These are phyloP conservation scores for Solanum peruvianum DNA, from an alignment of 257 asterid species.

Conservation along the genomic window DNA sequence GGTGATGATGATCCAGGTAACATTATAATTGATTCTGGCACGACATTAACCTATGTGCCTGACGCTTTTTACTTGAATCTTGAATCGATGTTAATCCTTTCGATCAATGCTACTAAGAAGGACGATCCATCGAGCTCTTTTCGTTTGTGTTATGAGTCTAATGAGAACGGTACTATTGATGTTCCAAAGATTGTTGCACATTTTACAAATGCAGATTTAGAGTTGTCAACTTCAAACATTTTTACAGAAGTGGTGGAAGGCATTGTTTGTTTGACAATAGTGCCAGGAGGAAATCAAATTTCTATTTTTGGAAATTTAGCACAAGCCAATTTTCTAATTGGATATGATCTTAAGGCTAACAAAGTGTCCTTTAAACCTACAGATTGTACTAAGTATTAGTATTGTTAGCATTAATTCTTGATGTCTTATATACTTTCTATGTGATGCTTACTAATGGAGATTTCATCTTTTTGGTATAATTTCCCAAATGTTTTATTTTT, in stretches of 20 bases:
- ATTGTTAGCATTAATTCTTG: background rate
- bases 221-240: background rate
- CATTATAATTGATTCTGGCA: conserved; percentile 11
- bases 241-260: background rate
- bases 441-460: background rate
- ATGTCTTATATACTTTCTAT: background rate
- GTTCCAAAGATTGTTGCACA: background rate
- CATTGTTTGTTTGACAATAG: background rate
- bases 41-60: background rate
- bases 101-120: background rate
- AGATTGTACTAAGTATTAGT: conserved; percentile 14
- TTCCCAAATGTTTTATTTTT: background rate
- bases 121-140: background rate
- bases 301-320: conserved; percentile 39
- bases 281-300: background rate
- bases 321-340: conserved; percentile 27
- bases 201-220: conserved; percentile 5
- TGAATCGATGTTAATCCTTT: background rate
- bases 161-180: background rate
- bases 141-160: background rate
- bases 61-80: background rate
- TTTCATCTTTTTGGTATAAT: background rate
- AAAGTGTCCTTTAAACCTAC: conserved; percentile 35
- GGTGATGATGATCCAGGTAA: background rate
- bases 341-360: conserved; percentile 32